Conservation (phyloP, 306 rosid genomes). For the Lagenaria siceraria region DNA sequence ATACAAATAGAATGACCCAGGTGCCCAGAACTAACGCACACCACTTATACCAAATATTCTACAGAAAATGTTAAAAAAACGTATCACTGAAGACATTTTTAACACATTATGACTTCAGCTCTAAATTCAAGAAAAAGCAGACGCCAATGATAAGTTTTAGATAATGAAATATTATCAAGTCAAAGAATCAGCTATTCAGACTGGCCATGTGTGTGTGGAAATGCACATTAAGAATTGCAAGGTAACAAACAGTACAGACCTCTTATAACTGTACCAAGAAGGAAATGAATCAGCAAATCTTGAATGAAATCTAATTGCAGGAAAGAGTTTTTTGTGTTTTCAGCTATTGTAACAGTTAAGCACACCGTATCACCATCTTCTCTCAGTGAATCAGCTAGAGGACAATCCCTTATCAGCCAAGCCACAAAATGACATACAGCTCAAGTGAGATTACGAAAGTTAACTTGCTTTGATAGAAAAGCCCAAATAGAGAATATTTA, state of each 20-base stretch:
- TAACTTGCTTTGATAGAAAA: neutral
- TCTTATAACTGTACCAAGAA: conserved; percentile 54
- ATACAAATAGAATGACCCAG: neutral
- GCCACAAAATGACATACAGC: conserved; percentile 28
- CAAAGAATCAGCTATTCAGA: neutral
- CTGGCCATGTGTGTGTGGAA: neutral
- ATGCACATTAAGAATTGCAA: neutral
- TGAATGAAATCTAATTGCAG: conserved; percentile 40
- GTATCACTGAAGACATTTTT: neutral
- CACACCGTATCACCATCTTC: conserved; percentile 31
- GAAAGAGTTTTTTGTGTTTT: conserved; percentile 24
- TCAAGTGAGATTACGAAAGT: conserved; percentile 8
- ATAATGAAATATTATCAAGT: neutral
- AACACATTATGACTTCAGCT: neutral
- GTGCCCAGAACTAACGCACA: neutral
- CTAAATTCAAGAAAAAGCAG: neutral
- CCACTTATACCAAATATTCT: neutral
- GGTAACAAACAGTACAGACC: conserved; percentile 35
- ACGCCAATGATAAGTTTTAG: neutral
- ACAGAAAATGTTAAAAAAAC: neutral
- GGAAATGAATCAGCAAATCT: conserved; percentile 48
- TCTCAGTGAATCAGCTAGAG: conserved; percentile 15
- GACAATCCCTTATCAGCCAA: conserved; percentile 45
- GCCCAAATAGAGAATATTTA: neutral
- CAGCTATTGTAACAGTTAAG: conserved; percentile 41